These are phyloP conservation scores for Clavariopsis aquatica DNA, from an alignment of 495 filamentous ascomycete species.

Conservation along the genomic window DNA sequence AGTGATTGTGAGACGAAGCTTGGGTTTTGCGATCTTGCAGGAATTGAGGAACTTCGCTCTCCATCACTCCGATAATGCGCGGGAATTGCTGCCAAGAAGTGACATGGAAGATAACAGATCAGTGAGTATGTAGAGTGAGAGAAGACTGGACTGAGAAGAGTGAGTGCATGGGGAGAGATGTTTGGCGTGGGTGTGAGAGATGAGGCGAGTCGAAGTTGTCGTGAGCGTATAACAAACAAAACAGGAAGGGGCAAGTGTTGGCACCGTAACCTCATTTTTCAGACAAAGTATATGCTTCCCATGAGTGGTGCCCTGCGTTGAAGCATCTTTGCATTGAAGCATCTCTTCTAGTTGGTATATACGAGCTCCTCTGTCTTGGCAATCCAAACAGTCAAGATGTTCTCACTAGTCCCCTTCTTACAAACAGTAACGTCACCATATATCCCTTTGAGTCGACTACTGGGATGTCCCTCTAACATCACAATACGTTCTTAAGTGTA, in stretches of 20 bases:
- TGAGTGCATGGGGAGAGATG: constrained; percentile 4
- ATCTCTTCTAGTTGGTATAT: constrained; percentile 3
- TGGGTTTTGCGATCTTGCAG: constrained; percentile 22
- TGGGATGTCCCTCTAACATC: no score
- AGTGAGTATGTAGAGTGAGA: background rate
- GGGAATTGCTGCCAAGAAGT: background rate
- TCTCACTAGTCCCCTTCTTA: no score
- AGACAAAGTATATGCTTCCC: no score
- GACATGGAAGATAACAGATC: background rate
- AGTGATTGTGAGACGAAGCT: background rate
- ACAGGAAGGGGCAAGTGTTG: background rate
- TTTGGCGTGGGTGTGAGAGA: background rate
- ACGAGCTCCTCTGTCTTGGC: background rate
- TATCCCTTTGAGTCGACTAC: no score
- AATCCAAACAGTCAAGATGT: background rate
- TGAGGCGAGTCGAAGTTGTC: background rate
- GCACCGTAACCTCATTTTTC: background rate
- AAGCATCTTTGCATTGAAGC: constrained; percentile 1
- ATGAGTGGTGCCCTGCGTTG: no score
- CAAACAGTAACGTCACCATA: no score
- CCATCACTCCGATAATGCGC: constrained; percentile 13
- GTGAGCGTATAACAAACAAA: background rate
- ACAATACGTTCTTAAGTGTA: no score
- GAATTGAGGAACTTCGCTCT: constrained; percentile 25
- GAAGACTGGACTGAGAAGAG: background rate